Evolutionary conservation across 805 yeast genomes (phyloP).

Genomic region (Myxozyma sirexii): DNA sequence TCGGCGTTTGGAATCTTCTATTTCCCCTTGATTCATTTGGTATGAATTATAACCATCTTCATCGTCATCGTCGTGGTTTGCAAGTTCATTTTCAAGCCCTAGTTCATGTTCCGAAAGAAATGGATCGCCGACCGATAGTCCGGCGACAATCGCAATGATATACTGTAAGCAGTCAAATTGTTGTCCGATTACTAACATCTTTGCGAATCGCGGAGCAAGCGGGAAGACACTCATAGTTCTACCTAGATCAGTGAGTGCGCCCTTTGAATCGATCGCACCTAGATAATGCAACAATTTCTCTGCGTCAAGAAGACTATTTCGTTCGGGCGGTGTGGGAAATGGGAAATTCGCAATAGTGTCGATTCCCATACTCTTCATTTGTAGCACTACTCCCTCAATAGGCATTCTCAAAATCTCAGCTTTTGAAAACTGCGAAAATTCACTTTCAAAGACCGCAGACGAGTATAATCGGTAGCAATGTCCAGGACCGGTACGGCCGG

Average conservation of each 20-base stretch:
- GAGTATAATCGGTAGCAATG: constrained; percentile 91
- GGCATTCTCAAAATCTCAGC: constrained; percentile 97
- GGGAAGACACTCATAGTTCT: constrained; percentile 88
- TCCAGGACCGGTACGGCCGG: constrained; percentile 99
- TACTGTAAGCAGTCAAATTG: constrained; percentile 85
- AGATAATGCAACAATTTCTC: constrained; percentile 66
- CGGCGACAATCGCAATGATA: constrained; percentile 89
- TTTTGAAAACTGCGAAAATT: constrained; percentile 74
- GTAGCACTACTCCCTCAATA: constrained; percentile 90
- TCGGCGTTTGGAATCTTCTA: constrained; percentile 34
- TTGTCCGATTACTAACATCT: constrained; percentile 83
- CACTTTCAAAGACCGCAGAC: constrained; percentile 89
- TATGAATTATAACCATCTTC: constrained; percentile 38
- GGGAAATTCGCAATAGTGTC: constrained; percentile 90
- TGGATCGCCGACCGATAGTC: constrained; percentile 91
- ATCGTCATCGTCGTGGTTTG: constrained; percentile 41
- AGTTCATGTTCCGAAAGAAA: constrained; percentile 74
- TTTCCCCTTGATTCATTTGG: constrained; percentile 39
- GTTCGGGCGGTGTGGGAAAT: constrained; percentile 90
- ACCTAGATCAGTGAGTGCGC: constrained; percentile 74
- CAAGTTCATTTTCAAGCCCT: constrained; percentile 50
- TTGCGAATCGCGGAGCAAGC: constrained; percentile 88
- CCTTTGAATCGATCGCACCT: constrained; percentile 71
- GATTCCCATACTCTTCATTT: constrained; percentile 97
- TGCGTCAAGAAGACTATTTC: constrained; percentile 61